Evolutionary conservation across 164 flowering plant species (phyloP).

Genomic region (Vitis rupestris): DNA sequence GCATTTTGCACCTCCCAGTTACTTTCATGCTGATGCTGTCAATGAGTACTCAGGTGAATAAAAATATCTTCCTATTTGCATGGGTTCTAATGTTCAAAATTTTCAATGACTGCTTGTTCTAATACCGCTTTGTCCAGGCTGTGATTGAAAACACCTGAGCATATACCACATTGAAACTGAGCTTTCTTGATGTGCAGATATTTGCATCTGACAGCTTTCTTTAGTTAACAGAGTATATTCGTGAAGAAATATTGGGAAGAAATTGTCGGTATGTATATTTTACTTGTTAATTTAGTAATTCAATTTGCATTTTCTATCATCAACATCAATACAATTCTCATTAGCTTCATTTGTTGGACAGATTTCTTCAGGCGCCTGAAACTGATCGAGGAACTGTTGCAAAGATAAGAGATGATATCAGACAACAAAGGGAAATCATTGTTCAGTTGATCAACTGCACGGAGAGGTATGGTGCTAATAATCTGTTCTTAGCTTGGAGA

Average conservation of each 20-base stretch:
- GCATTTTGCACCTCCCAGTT: slow-evolving; percentile 70
- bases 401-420: slow-evolving; percentile 87
- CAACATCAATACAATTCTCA: background rate
- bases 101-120: too few species aligned
- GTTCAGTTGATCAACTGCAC: slow-evolving; percentile 97
- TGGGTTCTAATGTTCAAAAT: too few species aligned
- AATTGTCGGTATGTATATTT: slow-evolving; percentile 70
- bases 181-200: slow-evolving; percentile 55
- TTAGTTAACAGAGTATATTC: slow-evolving; percentile 89
- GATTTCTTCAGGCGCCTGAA: slow-evolving; percentile 99
- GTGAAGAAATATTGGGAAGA: slow-evolving; percentile 95
- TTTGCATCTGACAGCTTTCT: slow-evolving; percentile 99
- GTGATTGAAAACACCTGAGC: too few species aligned
- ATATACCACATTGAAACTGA: too few species aligned
- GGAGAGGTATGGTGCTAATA: slow-evolving; percentile 54
- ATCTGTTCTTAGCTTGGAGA: background rate
- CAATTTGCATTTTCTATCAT: background rate
- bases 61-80: slow-evolving; percentile 6
- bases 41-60: slow-evolving; percentile 76
- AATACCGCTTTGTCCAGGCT: too few species aligned
- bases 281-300: background rate
- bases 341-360: slow-evolving; percentile 22
- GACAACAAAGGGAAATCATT: slow-evolving; percentile 84
- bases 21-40: slow-evolving; percentile 94
- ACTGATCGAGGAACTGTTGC: slow-evolving; percentile 85